Evolutionary conservation across 805 yeast species (phyloP).

Genomic region (Wickerhamiella spandovensis): DNA sequence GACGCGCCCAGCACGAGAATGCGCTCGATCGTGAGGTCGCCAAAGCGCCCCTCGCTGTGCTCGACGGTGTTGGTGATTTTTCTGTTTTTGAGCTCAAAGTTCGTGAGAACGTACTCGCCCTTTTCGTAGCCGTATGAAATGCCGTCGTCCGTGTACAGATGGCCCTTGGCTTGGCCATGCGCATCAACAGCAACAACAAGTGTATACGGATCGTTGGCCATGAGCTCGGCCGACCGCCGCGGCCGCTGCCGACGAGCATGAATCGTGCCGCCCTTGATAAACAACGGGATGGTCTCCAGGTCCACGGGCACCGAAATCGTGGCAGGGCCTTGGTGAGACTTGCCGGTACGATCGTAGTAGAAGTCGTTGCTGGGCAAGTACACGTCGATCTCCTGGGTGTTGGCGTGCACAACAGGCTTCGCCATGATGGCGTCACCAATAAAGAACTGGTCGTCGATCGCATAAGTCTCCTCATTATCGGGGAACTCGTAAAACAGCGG

Average conservation of each 20-base stretch:
- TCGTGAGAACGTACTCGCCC: slow-evolving; percentile 37
- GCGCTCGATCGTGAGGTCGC: slow-evolving; percentile 15
- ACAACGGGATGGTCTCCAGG: slow-evolving; percentile 54
- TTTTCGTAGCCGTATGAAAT: slow-evolving; percentile 44
- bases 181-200: slow-evolving; percentile 43
- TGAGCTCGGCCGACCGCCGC: slow-evolving; percentile 66
- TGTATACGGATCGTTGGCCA: slow-evolving; percentile 72
- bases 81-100: slow-evolving; percentile 26
- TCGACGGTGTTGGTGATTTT: slow-evolving; percentile 6
- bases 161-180: slow-evolving; percentile 39
- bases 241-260: slow-evolving; percentile 54
- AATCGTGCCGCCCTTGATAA: slow-evolving; percentile 67
- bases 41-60: slow-evolving; percentile 8
- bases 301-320: slow-evolving; percentile 27
- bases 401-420: slow-evolving; percentile 62
- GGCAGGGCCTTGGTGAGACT: slow-evolving; percentile 3
- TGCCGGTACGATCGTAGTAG: slow-evolving; percentile 25
- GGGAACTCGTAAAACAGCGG: slow-evolving; percentile 24
- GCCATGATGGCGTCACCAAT: slow-evolving; percentile 56
- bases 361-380: slow-evolving; percentile 35
- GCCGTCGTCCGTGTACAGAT: slow-evolving; percentile 75
- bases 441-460: slow-evolving; percentile 72
- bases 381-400: slow-evolving; percentile 29
- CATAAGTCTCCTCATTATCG: slow-evolving; percentile 31
- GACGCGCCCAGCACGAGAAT: slow-evolving; percentile 21